Evolutionary conservation across 768 basidiomycete genomes (phyloP), one percentile per base, ranked within the genome.

Genomic region (Suillus sp.): DNA sequence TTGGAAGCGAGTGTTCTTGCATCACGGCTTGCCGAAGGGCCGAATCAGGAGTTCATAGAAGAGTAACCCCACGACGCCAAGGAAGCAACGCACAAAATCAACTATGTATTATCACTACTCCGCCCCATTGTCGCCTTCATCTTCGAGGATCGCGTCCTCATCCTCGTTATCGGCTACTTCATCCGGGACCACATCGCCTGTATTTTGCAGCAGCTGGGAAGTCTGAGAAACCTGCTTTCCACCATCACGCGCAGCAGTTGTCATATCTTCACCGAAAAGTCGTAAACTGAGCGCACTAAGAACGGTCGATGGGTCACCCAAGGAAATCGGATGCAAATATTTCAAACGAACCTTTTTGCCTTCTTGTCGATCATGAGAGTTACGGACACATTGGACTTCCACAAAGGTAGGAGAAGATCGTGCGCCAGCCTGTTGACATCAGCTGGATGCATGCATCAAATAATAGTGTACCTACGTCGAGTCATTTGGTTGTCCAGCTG

Each of bases 331-430:
- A 50, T 42, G 4, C 1, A 37, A 4, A 40, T 10, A 25, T 45
- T n/a, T 37, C 2, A 20, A 10, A 73, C 80, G 13, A 50, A 94
- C 96, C 91, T 93, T 78, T 99, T 99, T 30, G 95, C 93, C 71
- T 92, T 92, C 76, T 99, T 99, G 77, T 99, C 95, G 60, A 97
- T 87, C 94, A 99, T 95, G 63, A 99, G 80, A 0, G 90, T 87
- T 59, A 96, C 73, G 0, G 95, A 96, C 14, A 88, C 86, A 63
- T 89, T 90, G 2, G 94, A 95, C 77, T 93, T 95, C 97, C 96
- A 99, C 59, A 99, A 83, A 0, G 97, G 96, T n/a, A 98, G 78
- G n/a, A 90, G 75, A 30, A 99, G 81, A 59, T 94, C 89, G 67
- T 92, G 87, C n/a, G 83, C 79, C 40, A 94, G 79, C 6, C 91